Evolutionary conservation across 1,284 basidiomycete genomes (phyloP).

Genomic region (Austroboletus novae-zelandiae): DNA sequence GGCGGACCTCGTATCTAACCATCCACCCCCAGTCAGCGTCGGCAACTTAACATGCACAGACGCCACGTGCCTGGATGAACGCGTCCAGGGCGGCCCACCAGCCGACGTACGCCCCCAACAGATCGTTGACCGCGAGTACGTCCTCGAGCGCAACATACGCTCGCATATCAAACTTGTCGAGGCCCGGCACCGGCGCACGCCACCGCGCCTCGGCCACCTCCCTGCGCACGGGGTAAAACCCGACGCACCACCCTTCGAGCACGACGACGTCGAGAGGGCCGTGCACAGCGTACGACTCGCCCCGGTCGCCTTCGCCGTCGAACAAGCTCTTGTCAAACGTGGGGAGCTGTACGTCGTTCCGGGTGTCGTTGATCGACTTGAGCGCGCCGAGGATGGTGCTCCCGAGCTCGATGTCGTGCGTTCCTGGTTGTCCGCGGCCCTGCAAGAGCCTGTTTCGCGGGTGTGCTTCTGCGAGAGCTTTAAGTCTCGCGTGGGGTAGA

Average conservation of each 20-base stretch:
- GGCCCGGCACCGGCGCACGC: slow-evolving; percentile 31
- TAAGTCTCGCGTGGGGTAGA: slow-evolving; percentile 62
- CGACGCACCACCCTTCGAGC: slow-evolving; percentile 84
- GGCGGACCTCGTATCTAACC: slow-evolving; percentile 51
- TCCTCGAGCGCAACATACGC: slow-evolving; percentile 42
- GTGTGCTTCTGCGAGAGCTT: slow-evolving; percentile 50
- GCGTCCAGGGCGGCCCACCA: slow-evolving; percentile 70
- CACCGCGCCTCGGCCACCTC: slow-evolving; percentile 39
- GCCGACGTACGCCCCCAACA: slow-evolving; percentile 53
- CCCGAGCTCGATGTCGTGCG: slow-evolving; percentile 77
- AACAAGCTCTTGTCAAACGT: slow-evolving; percentile 85
- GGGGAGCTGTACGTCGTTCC: slow-evolving; percentile 56
- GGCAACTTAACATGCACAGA: not conserved
- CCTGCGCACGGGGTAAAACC: slow-evolving; percentile 53
- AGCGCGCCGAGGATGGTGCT: slow-evolving; percentile 50
- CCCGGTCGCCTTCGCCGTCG: slow-evolving; percentile 81
- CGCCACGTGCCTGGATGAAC: slow-evolving; percentile 62
- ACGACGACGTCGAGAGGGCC: slow-evolving; percentile 80
- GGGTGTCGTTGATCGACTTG: slow-evolving; percentile 41
- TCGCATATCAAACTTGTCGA: slow-evolving; percentile 36
- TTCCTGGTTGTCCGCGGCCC: slow-evolving; percentile 85
- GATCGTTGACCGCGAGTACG: slow-evolving; percentile 61
- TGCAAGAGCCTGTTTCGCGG: slow-evolving; percentile 64
- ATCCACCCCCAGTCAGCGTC: not conserved
- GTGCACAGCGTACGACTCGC: slow-evolving; percentile 34